Conservation (phyloP, 1,284 basidiomycete genomes). For the Vanrija pseudolonga region DNA sequence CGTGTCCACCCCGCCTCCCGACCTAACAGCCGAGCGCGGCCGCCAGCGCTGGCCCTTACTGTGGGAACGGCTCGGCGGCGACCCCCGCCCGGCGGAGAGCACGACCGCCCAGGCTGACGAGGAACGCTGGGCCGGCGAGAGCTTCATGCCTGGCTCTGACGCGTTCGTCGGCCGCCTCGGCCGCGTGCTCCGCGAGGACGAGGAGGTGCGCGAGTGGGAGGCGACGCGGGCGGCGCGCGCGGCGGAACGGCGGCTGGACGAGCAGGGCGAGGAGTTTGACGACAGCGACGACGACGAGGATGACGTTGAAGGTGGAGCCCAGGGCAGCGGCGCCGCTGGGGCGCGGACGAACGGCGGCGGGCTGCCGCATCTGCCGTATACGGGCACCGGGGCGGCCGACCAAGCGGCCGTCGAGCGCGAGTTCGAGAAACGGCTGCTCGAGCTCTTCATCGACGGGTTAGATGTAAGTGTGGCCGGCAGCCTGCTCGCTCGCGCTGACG, state of each 20-base stretch:
- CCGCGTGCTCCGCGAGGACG: constrained; percentile 37
- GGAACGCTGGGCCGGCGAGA: constrained; percentile 28
- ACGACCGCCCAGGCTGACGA: constrained; percentile 26
- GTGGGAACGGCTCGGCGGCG: constrained; percentile 46
- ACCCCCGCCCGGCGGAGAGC: constrained; percentile 11
- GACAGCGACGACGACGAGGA: constrained; percentile 33
- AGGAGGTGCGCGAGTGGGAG: constrained; percentile 43
- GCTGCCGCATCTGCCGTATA: not conserved
- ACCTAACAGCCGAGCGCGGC: constrained; percentile 26
- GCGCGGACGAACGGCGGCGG: too few species aligned
- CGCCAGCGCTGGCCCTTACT: constrained; percentile 43
- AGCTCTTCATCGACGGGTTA: constrained; percentile 47
- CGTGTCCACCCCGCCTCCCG: constrained; percentile 4
- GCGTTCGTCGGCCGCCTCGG: constrained; percentile 45
- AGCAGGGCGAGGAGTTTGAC: constrained; percentile 42
- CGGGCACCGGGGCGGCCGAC: constrained; percentile 19
- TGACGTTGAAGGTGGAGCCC: not conserved
- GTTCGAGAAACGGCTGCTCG: constrained; percentile 43
- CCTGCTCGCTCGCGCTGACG: not conserved
- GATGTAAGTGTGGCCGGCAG: too few species aligned
- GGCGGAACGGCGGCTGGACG: constrained; percentile 31
- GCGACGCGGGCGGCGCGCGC: constrained; percentile 30
- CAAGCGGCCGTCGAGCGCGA: constrained; percentile 29
- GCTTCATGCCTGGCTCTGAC: constrained; percentile 26
- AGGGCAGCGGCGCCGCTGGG: not conserved